Conservation (phyloP, 768 basidiomycete genomes). For the Russula dissimulans region DNA sequence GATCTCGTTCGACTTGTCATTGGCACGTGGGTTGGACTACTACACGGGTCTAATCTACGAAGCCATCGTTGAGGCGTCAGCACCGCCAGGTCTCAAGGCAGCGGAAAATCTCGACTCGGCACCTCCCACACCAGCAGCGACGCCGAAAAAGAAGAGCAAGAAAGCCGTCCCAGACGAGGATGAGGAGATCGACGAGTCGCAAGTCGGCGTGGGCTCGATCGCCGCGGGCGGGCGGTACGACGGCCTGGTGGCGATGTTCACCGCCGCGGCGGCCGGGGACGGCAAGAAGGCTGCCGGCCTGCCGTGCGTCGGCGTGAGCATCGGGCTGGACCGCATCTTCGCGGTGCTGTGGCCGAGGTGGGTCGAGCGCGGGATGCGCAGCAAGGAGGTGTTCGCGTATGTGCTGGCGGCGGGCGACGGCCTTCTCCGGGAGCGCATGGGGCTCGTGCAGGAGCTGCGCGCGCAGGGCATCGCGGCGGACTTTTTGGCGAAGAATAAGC, state of each 20-base stretch:
- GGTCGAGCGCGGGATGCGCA: conserved; percentile 67
- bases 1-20: conserved; percentile 94
- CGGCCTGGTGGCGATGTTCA: conserved; percentile 87
- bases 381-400: conserved; percentile 89
- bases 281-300: conserved; percentile 57
- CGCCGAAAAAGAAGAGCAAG: conserved; percentile 35
- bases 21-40: conserved; percentile 97
- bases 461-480: conserved; percentile 90
- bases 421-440: conserved; percentile 74
- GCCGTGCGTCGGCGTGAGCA: conserved; percentile 88
- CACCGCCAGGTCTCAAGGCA: conserved; percentile 71
- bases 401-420: conserved; percentile 90
- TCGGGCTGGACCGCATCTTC: conserved; percentile 91
- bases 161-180: conserved; percentile 48
- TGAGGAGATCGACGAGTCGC: conserved; percentile 85
- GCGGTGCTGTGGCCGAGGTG: conserved; percentile 84
- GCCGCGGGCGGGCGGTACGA: conserved; percentile 98
- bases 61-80: conserved; percentile 87
- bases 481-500: conserved; percentile 87
- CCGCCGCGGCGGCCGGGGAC: conserved; percentile 67
- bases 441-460: conserved; percentile 69
- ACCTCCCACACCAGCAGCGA: conserved; percentile 26
- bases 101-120: conserved; percentile 34
- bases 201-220: conserved; percentile 96
- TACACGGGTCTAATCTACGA: conserved; percentile 99